phyloP scores from a whole-genome alignment of 2,329 filamentous ascomycete genomes.

The Emergomyces orientalis region DNA sequence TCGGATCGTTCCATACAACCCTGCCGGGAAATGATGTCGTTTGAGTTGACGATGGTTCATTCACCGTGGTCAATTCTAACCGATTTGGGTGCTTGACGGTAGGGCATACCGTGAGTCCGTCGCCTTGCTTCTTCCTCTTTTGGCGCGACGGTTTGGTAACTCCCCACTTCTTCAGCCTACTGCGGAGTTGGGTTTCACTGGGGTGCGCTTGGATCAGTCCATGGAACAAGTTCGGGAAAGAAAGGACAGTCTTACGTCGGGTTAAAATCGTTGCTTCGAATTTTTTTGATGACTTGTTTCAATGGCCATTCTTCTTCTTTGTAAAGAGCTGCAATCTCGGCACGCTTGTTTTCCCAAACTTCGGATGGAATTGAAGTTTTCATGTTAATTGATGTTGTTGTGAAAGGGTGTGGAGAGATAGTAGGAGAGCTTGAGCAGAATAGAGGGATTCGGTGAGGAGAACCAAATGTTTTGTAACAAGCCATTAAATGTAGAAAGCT shows the following conservation, averaged over 20 bases:
- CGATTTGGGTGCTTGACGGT: not conserved
- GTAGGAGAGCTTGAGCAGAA: not conserved
- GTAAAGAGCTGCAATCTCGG: constrained; percentile 33
- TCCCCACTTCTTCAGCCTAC: constrained; percentile 38
- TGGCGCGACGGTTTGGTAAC: constrained; percentile 39
- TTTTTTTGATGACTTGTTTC: constrained; percentile 38
- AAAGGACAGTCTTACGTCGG: constrained; percentile 28
- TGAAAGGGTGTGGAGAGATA: not conserved
- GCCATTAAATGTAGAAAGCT: not conserved
- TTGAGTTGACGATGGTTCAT: not conserved
- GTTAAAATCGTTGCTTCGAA: constrained; percentile 35
- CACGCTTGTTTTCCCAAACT: constrained; percentile 37
- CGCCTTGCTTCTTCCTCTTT: constrained; percentile 25
- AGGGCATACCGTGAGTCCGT: not conserved
- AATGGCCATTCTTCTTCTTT: constrained; percentile 39
- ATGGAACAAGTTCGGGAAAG: not conserved
- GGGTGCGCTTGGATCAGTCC: not conserved
- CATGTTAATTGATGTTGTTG: constrained; percentile 22
- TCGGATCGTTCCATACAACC: not conserved
- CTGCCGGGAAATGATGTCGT: not conserved
- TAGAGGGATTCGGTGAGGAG: not conserved
- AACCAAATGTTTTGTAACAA: not conserved
- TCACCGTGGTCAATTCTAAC: constrained; percentile 1
- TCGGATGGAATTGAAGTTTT: constrained; percentile 37
- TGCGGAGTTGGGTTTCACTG: constrained; percentile 38